Conservation (phyloP, 208 protist species). For the Trypanosoma melophagium region DNA sequence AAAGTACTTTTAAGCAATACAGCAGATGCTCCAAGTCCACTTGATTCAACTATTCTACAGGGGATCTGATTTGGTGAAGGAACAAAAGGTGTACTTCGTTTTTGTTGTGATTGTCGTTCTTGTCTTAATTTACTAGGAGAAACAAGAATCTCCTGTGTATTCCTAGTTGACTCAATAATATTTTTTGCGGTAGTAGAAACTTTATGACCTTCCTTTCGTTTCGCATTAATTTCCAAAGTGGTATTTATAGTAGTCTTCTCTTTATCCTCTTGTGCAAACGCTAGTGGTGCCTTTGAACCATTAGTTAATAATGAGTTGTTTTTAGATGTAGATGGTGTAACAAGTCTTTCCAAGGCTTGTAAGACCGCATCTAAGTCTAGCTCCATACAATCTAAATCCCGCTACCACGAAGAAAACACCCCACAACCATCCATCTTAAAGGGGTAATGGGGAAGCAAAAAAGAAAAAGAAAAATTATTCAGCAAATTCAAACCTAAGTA, state of each 20-base stretch:
- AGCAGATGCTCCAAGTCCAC: conserved; percentile 22
- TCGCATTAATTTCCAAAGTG: background rate
- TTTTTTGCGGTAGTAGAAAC: background rate
- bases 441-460: conserved; percentile 16
- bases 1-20: conserved; percentile 11
- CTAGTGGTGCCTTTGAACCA: background rate
- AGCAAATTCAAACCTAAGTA: too few species aligned
- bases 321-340: conserved; percentile 2
- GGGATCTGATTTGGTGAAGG: conserved; percentile 12
- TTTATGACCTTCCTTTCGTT: background rate
- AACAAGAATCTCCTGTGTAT: conserved; percentile 21
- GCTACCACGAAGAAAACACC: too few species aligned
- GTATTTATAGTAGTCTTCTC: background rate
- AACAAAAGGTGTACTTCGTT: conserved; percentile 9
- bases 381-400: conserved; percentile 25
- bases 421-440: too few species aligned
- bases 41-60: conserved; percentile 22
- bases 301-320: background rate
- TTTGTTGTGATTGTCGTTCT: background rate
- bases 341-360: conserved; percentile 14
- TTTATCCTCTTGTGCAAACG: background rate
- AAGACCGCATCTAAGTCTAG: conserved; percentile 34
- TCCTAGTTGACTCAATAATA: background rate
- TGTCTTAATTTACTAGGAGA: conserved; percentile 8
- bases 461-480: background rate